phyloP scores from a whole-genome alignment of 768 basidiomycete species.

The Termitomyces sp. region DNA sequence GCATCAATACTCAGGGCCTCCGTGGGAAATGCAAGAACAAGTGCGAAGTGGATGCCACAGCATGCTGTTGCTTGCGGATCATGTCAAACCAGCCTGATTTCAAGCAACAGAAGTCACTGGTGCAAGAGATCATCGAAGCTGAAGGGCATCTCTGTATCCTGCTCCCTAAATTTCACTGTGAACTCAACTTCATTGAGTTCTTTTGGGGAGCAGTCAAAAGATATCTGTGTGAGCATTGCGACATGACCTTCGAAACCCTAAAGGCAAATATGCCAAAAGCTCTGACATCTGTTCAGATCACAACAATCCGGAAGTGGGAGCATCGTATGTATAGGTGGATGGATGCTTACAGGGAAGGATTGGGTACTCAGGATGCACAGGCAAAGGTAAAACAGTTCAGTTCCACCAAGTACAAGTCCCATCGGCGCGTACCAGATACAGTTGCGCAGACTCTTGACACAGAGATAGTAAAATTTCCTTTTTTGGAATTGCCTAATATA shows the following conservation, averaged over 20 bases:
- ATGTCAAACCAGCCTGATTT: background rate
- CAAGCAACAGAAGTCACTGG: background rate
- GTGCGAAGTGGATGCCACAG: background rate
- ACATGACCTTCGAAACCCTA: too few relatives aligned
- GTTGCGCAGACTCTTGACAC: too few relatives aligned
- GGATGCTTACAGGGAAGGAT: constrained; percentile 28
- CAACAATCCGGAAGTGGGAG: too few relatives aligned
- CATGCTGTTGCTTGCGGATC: background rate
- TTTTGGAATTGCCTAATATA: too few relatives aligned
- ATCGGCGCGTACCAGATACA: too few relatives aligned
- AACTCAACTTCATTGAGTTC: constrained; percentile 3
- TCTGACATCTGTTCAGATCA: too few relatives aligned
- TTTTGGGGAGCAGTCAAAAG: background rate
- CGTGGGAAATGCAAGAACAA: background rate
- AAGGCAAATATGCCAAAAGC: too few relatives aligned
- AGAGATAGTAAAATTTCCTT: too few relatives aligned
- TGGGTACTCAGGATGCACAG: constrained; percentile 29
- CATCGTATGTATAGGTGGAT: constrained; percentile 27
- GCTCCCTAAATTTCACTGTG: constrained; percentile 1
- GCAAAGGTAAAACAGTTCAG: constrained; percentile 29
- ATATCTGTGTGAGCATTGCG: background rate
- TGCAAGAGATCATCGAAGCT: background rate
- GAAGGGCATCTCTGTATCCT: background rate
- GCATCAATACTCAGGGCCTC: background rate
- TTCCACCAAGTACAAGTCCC: constrained; percentile 28